A percentile compares a stretch with the other conserved stretches of the same genome.
These are phyloP conservation scores for Aspergillus campestris DNA, from an alignment of 495 filamentous ascomycete genomes.

Conservation along the genomic window DNA sequence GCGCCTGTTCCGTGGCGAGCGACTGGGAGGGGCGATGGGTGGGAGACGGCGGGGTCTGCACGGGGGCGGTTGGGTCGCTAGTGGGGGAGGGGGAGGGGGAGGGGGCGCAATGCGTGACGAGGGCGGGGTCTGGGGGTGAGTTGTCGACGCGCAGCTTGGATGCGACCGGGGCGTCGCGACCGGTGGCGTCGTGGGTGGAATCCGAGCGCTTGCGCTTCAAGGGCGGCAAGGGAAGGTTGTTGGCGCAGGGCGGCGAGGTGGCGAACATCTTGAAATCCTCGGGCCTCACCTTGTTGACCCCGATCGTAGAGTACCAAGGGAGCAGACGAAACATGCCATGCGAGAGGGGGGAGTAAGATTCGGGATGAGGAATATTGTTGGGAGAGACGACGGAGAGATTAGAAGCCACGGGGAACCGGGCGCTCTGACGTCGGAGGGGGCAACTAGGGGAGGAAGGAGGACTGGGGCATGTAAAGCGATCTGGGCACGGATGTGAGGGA, in stretches of 20 bases:
- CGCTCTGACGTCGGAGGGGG: too few relatives aligned
- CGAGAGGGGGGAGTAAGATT: constrained; percentile 17
- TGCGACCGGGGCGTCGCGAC: constrained; percentile 22
- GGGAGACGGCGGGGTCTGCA: constrained; percentile 6
- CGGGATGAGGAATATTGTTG: constrained; percentile 9
- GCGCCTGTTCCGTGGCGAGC: constrained; percentile 12
- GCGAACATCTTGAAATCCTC: constrained; percentile 42
- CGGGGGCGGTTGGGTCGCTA: constrained; percentile 1
- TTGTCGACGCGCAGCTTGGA: constrained; percentile 26
- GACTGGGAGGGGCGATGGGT: constrained; percentile 5
- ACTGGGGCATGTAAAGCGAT: too few relatives aligned
- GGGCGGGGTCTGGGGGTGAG: constrained; percentile 10
- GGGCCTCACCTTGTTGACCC: constrained; percentile 44
- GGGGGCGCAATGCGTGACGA: background rate
- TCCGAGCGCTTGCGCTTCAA: constrained; percentile 50
- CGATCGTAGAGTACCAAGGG: constrained; percentile 47
- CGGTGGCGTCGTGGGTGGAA: constrained; percentile 18
- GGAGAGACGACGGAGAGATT: constrained; percentile 19
- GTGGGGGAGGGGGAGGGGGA: background rate
- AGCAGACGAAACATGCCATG: constrained; percentile 54
- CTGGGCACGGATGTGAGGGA: too few relatives aligned
- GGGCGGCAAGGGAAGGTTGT: constrained; percentile 32
- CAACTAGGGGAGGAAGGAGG: too few relatives aligned
- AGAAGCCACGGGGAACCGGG: constrained; percentile 5
- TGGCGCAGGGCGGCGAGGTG: constrained; percentile 23